Evolutionary conservation across 805 yeast species (phyloP).

Genomic region (Monosporozyma siamensis): DNA sequence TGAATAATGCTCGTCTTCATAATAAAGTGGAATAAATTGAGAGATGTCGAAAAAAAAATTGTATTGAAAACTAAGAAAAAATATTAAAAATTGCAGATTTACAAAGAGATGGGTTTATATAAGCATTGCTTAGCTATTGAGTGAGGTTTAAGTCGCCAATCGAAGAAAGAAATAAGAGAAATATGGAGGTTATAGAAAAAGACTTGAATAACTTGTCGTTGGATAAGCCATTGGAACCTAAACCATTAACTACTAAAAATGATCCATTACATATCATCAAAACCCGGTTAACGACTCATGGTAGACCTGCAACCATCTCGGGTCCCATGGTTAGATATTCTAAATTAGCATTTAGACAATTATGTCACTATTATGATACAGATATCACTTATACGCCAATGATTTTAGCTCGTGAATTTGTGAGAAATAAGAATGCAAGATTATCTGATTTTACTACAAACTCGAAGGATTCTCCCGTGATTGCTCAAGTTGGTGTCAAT

Average conservation of each 20-base stretch:
- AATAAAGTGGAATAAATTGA: background rate
- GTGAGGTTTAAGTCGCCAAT: too few relatives aligned
- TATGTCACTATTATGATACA: slow-evolving; percentile 60
- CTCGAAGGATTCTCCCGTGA: slow-evolving; percentile 53
- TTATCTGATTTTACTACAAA: slow-evolving; percentile 79
- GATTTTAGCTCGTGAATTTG: slow-evolving; percentile 94
- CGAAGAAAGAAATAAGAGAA: too few relatives aligned
- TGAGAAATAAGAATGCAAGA: slow-evolving; percentile 72
- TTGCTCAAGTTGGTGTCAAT: slow-evolving; percentile 87
- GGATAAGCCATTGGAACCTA: slow-evolving; percentile 2
- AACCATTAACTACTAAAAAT: slow-evolving; percentile 35
- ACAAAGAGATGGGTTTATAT: too few relatives aligned
- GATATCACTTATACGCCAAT: slow-evolving; percentile 92
- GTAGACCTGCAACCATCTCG: slow-evolving; percentile 53
- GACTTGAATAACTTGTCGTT: background rate
- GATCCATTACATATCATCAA: slow-evolving; percentile 45
- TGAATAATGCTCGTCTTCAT: background rate
- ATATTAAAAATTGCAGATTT: too few relatives aligned
- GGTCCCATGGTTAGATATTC: slow-evolving; percentile 99
- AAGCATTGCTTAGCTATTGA: too few relatives aligned
- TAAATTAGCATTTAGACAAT: slow-evolving; percentile 81
- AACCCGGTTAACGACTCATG: slow-evolving; percentile 35
- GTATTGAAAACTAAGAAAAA: too few relatives aligned
- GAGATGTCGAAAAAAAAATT: background rate
- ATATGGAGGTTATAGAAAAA: background rate